These are phyloP conservation scores for Yarrowia osloensis DNA, from an alignment of 805 yeast species.

Conservation along the genomic window DNA sequence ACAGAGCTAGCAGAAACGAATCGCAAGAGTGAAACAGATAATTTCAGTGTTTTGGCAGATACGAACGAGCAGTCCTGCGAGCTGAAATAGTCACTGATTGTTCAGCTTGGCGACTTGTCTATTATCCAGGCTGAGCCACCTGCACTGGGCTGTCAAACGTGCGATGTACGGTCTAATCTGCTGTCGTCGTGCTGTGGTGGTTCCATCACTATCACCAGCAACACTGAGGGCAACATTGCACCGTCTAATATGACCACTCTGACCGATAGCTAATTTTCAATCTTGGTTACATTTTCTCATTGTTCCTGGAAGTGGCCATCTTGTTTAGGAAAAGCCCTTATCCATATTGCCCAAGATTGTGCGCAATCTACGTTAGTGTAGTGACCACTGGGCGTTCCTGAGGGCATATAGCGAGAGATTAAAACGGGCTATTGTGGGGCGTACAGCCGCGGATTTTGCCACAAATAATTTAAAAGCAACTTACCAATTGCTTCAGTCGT, in stretches of 20 bases:
- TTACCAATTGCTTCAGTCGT: not conserved
- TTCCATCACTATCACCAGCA: not conserved
- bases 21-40: not conserved
- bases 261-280: not conserved
- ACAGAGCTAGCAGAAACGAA: not conserved
- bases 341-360: conserved; percentile 26
- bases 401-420: conserved; percentile 6
- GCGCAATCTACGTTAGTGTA: conserved; percentile 26
- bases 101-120: no score
- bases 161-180: not conserved
- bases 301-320: not conserved
- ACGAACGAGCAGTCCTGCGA: no score
- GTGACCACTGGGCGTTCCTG: conserved; percentile 7
- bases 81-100: no score
- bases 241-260: not conserved
- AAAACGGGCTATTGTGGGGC: no score
- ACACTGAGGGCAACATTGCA: no score
- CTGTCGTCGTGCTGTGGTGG: not conserved
- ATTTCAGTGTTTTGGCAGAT: not conserved
- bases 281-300: not conserved
- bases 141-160: not conserved
- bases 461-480: not conserved
- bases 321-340: conserved; percentile 16
- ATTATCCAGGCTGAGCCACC: not conserved
- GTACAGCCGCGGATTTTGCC: no score